Percentiles rank a stretch among this genome's conserved stretches.
Evolutionary conservation across 2,329 filamentous ascomycete species (phyloP).

Genomic region (Biscogniauxia sp.): DNA sequence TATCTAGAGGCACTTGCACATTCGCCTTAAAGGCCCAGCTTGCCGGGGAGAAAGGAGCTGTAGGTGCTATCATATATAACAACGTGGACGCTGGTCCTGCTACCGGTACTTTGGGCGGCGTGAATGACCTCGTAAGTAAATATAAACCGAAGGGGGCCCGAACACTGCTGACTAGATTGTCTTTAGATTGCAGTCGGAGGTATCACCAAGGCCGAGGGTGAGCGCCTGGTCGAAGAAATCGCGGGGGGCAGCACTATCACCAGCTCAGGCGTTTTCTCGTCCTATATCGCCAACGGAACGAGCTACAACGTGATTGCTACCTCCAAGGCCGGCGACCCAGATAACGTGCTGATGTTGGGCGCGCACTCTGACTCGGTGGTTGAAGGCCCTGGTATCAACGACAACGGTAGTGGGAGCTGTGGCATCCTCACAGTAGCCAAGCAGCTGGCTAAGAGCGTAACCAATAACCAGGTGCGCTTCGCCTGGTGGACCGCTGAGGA

Average conservation of each 20-base stretch:
- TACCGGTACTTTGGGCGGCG: conserved; percentile 49
- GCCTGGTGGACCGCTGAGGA: conserved; percentile 64
- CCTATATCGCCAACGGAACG: conserved; percentile 26
- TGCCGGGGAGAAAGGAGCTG: conserved; percentile 53
- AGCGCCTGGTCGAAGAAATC: conserved; percentile 17
- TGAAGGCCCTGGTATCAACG: conserved; percentile 64
- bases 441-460: conserved; percentile 53
- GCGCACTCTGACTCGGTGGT: conserved; percentile 61
- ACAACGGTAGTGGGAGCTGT: conserved; percentile 60
- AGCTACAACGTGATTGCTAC: conserved; percentile 59
- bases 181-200: conserved; percentile 45
- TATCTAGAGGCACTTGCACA: conserved; percentile 53
- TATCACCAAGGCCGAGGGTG: conserved; percentile 43
- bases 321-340: conserved; percentile 54
- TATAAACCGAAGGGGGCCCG: neutral
- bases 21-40: conserved; percentile 55
- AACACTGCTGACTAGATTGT: conserved; percentile 2
- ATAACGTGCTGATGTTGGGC: conserved; percentile 58
- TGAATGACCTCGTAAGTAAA: conserved; percentile 33
- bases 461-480: conserved; percentile 62
- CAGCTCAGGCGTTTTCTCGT: conserved; percentile 23
- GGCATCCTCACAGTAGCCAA: conserved; percentile 58
- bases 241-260: conserved; percentile 14
- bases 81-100: conserved; percentile 46
- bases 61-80: conserved; percentile 57